Percentiles rank a stretch among this genome's conserved stretches.
These are phyloP conservation scores for Pseudogymnoascus destructans DNA, from an alignment of 2,329 filamentous ascomycete genomes.

Conservation along the genomic window DNA sequence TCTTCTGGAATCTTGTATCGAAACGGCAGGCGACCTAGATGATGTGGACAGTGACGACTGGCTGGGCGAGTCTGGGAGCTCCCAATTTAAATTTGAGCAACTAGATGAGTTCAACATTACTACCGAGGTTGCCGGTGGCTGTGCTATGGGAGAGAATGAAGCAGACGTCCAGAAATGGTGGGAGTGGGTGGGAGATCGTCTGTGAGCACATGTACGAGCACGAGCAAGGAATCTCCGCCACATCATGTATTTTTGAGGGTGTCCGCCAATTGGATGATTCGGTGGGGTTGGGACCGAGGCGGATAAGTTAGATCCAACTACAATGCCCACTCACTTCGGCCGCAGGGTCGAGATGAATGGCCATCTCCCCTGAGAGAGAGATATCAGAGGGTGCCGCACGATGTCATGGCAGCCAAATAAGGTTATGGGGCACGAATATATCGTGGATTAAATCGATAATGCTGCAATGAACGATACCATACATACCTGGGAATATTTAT, in stretches of 20 bases:
- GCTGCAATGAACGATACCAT: neutral
- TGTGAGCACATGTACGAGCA: conserved; percentile 35
- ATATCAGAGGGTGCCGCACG: neutral
- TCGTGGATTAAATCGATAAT: neutral
- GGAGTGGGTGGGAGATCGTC: conserved; percentile 69
- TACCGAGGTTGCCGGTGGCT: conserved; percentile 67
- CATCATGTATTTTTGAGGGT: neutral
- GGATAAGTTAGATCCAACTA: neutral
- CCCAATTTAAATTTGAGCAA: conserved; percentile 65
- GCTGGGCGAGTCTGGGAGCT: conserved; percentile 68
- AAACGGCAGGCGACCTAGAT: conserved; percentile 41
- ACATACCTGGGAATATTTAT: neutral
- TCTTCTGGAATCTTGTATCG: conserved; percentile 68
- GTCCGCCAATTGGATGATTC: neutral
- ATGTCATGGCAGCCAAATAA: neutral
- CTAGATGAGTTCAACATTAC: conserved; percentile 73
- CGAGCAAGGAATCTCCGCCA: neutral
- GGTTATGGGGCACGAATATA: neutral
- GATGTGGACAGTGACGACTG: conserved; percentile 68
- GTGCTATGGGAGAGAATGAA: conserved; percentile 46
- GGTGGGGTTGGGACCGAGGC: neutral
- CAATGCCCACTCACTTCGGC: neutral
- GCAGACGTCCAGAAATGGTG: conserved; percentile 76
- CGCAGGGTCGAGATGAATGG: neutral
- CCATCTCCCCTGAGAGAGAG: neutral